Percentiles rank a stretch among this genome's conserved stretches.
phyloP scores from a whole-genome alignment of 129 eudicot genomes.

The Lactuca saligna region DNA sequence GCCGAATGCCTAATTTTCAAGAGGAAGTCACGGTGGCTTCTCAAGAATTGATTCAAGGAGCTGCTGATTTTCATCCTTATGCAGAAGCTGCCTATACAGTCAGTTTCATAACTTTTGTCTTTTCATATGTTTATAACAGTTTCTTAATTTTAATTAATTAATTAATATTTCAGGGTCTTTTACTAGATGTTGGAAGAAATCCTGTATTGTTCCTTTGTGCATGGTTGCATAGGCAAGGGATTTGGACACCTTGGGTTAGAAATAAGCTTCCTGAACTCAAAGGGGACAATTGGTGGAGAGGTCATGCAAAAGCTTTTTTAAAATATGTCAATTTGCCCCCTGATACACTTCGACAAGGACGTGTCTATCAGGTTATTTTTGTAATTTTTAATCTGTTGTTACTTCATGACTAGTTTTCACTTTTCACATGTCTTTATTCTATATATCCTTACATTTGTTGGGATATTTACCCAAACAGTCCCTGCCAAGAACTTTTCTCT shows the following conservation, averaged over 20 bases:
- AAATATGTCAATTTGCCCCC: conserved; percentile 50
- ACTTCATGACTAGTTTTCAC: not conserved
- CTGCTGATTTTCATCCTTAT: conserved; percentile 55
- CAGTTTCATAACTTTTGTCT: conserved; percentile 13
- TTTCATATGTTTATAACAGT: not conserved
- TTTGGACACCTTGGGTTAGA: conserved; percentile 62
- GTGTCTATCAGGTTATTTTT: conserved; percentile 56
- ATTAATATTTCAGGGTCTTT: conserved; percentile 49
- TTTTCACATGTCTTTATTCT: not conserved
- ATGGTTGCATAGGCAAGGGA: conserved; percentile 77
- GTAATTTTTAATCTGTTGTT: not conserved
- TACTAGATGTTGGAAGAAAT: conserved; percentile 80
- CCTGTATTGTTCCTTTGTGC: conserved; percentile 60
- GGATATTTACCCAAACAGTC: no score
- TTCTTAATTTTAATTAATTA: conserved; percentile 9
- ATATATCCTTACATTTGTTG: not conserved
- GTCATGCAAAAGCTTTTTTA: conserved; percentile 78
- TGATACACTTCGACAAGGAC: conserved; percentile 65
- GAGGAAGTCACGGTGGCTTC: conserved; percentile 50
- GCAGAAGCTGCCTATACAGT: conserved; percentile 91
- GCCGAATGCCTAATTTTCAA: conserved; percentile 30
- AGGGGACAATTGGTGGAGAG: conserved; percentile 92
- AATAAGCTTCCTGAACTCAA: conserved; percentile 62
- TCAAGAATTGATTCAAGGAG: conserved; percentile 50
- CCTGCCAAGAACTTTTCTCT: no score